Evolutionary conservation across 192 early-diverging fungal genomes (phyloP).

Genomic region (Chytriomyces confervae): DNA sequence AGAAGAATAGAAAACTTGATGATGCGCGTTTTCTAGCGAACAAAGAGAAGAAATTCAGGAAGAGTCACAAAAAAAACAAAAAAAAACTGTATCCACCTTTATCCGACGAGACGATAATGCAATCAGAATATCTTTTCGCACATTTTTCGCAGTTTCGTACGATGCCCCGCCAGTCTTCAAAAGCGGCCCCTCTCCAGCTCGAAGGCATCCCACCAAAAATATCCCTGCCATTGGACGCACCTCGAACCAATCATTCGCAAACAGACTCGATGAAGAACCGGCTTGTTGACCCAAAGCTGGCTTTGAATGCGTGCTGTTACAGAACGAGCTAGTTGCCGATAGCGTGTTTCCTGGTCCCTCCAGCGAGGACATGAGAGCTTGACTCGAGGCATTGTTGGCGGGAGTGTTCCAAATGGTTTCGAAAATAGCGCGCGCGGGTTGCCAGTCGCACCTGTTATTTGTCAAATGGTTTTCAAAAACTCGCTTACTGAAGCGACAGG

Average conservation of each 20-base stretch:
- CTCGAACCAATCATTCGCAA: conserved; percentile 29
- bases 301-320: too few species aligned
- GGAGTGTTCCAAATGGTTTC: conserved; percentile 17
- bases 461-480: background rate
- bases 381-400: background rate
- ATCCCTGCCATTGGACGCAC: conserved; percentile 23
- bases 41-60: background rate
- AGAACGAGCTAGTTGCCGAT: too few species aligned
- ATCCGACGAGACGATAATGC: conserved; percentile 12
- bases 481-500: too few species aligned
- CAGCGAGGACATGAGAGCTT: too few species aligned
- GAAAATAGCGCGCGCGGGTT: conserved; percentile 12
- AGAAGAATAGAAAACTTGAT: conserved; percentile 19
- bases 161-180: conserved; percentile 10
- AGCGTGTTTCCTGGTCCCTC: too few species aligned
- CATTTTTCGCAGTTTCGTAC: conserved; percentile 20
- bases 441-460: conserved; percentile 24
- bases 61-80: too few species aligned
- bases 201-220: conserved; percentile 19
- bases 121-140: conserved; percentile 17
- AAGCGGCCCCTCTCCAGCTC: conserved; percentile 15
- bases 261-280: background rate
- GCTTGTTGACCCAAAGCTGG: too few species aligned
- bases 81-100: conserved; percentile 6
- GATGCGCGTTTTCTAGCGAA: conserved; percentile 25